Conservation (phyloP, 208 protist genomes). For the Balamuthia mandrillaris region DNA sequence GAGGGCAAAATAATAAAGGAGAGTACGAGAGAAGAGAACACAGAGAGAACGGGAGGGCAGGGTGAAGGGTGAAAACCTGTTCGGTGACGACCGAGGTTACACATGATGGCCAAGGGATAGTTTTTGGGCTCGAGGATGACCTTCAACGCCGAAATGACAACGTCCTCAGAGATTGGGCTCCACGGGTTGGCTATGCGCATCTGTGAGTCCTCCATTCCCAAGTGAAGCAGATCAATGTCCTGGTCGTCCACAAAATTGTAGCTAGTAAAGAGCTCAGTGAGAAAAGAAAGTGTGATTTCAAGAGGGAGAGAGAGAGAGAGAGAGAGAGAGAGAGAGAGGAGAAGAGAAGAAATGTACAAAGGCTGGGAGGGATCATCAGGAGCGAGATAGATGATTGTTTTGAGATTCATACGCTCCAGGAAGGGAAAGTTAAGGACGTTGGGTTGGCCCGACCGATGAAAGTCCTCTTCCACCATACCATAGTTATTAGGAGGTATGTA, state of each 20-base stretch:
- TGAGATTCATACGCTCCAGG: conserved; percentile 88
- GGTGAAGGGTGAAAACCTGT: too few relatives aligned
- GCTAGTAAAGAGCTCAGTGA: conserved; percentile 39
- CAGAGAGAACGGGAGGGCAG: background rate
- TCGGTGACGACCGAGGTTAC: conserved; percentile 91
- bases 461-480: conserved; percentile 91
- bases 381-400: conserved; percentile 91
- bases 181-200: conserved; percentile 42
- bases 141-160: conserved; percentile 84
- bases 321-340: background rate
- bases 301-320: background rate
- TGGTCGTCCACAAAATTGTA: conserved; percentile 88
- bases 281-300: background rate
- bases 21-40: background rate
- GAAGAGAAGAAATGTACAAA: conserved; percentile 77
- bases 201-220: conserved; percentile 50
- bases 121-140: conserved; percentile 87
- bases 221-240: conserved; percentile 77
- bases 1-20: too few relatives aligned
- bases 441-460: conserved; percentile 92
- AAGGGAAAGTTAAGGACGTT: conserved; percentile 93
- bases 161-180: conserved; percentile 69
- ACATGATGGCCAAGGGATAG: conserved; percentile 94
- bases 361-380: conserved; percentile 81
- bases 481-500: conserved; percentile 77